Evolutionary conservation across 768 basidiomycete species (phyloP), one percentile per base, ranked within the genome.

Genomic region (Pulveroboletus sp.): DNA sequence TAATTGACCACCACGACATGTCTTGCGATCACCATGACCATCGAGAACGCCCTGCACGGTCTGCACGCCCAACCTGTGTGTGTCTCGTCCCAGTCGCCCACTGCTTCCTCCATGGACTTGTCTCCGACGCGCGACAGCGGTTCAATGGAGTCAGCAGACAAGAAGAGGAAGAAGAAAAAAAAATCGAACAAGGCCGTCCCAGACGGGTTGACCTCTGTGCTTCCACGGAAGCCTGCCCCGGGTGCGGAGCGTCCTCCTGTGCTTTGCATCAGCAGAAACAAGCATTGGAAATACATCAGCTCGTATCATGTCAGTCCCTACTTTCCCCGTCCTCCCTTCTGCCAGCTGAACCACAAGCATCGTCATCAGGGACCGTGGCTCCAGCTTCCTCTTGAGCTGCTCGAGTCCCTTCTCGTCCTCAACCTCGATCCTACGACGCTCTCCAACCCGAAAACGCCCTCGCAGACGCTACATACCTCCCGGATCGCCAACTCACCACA

Each of bases 231-330:
- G 50, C 47, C 65, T 29, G 63, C 61, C 19, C 68, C 69, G 24
- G 77, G 78, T 24, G 71, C 68, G 38, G 65, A 71, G 30, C 78
- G 79, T 38, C 81, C 81, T 14, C 76, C 84, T 1, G 81, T 86
- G 30, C 77, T 93, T 4, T 89, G 86, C 65, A 93, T 94, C 59
- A 89, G 86, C 70, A 80, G 92, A 57, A 93, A 93, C 73, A 94
- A 94, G 67, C 92, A 94, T 61, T 93, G 91, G 92, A 81, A 84
- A 24, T 93, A 92, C 61, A 93, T 93, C 70, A 90, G 87, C 69
- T 90, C 90, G 20, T 92, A 89, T 65, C 89, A 91, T 66, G 89
- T 90, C 71, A 51, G 85, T 82, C 40, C 12, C 12, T 29, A 12
- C 22, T 34, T 19, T 41, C 10, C 14, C 11, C 3, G 3, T 16